Evolutionary conservation across 2,329 filamentous ascomycete genomes (phyloP), one percentile per base, ranked within the genome.

Genomic region (Colletotrichum sp.): DNA sequence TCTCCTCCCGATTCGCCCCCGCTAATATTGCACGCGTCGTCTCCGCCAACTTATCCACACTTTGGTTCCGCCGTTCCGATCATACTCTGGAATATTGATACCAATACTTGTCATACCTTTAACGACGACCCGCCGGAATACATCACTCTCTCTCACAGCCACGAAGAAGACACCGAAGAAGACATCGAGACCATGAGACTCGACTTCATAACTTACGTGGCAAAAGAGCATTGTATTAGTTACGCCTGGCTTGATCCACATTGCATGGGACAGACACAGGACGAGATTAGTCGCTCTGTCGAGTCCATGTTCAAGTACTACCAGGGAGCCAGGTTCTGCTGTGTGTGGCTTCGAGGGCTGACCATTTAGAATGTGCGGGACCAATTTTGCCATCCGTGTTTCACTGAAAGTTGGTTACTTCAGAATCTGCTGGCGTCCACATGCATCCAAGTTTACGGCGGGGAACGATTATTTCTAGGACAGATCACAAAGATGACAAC

Each of bases 401-500:
- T 21, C 43, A 21, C 0, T 24, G 43, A 52, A 52, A 52, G 43
- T 4, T 52, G n/a, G 43, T 52, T 52, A 52, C 43, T 52, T 52
- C 43, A 52, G 0, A 0, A 52, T 21, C 43, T 52, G 43, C 43
- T 52, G 3, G 43, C 43, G 43, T 52, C 43, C 3, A 52, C 6
- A 21, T 0, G n/a, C 4, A 5, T 52, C 2, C 0, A 21, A 21
- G n/a, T 52, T 0, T 52, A 21, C 43, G 0, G 0, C 43, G 0
- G 4, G n/a, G 12, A 52, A 21, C 43, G 43, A 2, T 24, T 0
- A 52, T 5, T 21, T 52, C 1, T 52, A 0, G 43, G 43, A 52
- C 6, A 52, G 43, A 21, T 52, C 43, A 8, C 43, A 52, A 48
- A 48, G 10, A 8, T 4, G 43, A 48, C 18, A 21, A n/a, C 38